Evolutionary conservation across 768 basidiomycete genomes (phyloP).

Genomic region (Boletellus ananas): DNA sequence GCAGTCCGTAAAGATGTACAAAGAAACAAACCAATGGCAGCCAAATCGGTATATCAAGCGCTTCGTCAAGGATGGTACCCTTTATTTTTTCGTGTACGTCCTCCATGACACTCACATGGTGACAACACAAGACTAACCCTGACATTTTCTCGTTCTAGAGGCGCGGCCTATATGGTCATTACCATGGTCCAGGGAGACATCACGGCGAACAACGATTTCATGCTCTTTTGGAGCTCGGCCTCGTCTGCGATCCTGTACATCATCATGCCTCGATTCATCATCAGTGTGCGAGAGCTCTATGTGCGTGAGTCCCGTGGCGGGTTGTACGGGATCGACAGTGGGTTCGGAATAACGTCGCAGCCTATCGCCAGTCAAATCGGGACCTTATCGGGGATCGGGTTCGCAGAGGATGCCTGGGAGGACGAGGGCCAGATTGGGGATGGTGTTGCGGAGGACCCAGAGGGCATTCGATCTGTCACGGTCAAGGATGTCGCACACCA

Average conservation of each 20-base stretch:
- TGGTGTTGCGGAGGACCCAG: no score
- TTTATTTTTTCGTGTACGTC: slow-evolving; percentile 1
- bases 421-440: background rate
- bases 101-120: background rate
- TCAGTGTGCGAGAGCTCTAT: background rate
- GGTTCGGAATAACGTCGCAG: background rate
- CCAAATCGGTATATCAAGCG: background rate
- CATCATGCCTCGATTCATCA: background rate
- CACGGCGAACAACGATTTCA: background rate
- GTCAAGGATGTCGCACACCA: no score
- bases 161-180: background rate
- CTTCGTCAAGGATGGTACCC: background rate
- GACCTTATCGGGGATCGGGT: no score
- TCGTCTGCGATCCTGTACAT: background rate
- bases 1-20: background rate
- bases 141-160: no score
- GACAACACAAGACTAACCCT: no score
- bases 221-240: background rate
- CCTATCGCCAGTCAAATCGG: no score
- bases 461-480: no score
- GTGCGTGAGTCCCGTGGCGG: background rate
- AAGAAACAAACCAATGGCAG: background rate
- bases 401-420: background rate
- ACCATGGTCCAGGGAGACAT: background rate
- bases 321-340: background rate